Evolutionary conservation across 78 protist genomes (phyloP).

Genomic region (slime mould (Dictyostelium discoideum)): dicty_2.7 NC_007088.5:4450001-4450500

Average conservation of each 20-base stretch:
- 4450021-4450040: neutral
- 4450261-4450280: neutral
- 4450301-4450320: neutral
- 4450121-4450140: neutral
- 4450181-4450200: neutral
- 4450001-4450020: neutral
- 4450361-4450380: too few species aligned
- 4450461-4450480: neutral
- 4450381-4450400: too few species aligned
- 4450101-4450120: neutral
- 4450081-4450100: neutral
- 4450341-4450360: too few species aligned
- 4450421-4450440: neutral
- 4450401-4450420: too few species aligned
- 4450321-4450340: neutral
- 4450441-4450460: neutral
- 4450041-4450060: neutral
- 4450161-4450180: neutral
- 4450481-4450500: neutral
- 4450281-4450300: neutral
- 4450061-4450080: neutral
- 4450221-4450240: neutral
- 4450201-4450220: constrained; percentile 24
- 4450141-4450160: neutral
- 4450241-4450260: neutral